Evolutionary conservation across 768 basidiomycete genomes (phyloP), one percentile per base, ranked within the genome.

Genomic region (Kwoniella heveanensis): DNA sequence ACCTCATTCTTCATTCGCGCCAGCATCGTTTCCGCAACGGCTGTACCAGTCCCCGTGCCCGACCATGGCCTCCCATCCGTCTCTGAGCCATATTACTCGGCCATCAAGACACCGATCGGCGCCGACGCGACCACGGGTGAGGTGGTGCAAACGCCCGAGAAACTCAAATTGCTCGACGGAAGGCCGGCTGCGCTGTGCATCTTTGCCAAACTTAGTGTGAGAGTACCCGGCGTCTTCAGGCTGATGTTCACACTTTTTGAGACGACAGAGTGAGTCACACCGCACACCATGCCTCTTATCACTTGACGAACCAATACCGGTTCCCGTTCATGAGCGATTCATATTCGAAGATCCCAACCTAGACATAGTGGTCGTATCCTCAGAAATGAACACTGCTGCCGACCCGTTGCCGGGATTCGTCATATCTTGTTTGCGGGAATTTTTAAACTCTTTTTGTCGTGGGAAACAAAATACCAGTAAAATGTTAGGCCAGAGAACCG

Each of bases 81-180:
- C 21, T 27, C 51, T 1, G 56, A 58, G 24, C 65, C 66, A 12
- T 50, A 62, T n/a, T 77, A 70, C 50, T 54, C 58, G 24, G 55
- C 69, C 17, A 69, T 78, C 62, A 77, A 74, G 48, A 74, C 76
- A 1, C 74, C 76, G 1, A 74, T 64, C 1, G 80, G 80, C 4
- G 69, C 70, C 26, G 76, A 77, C 37, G 79, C 80, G 2, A 76
- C 79, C 0, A 72, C 80, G 3, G 80, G 80, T 10, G 80, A 81
- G 44, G 67, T 72, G 9, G 65, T 79, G 6, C 76, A 80, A 29
- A 78, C 77, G 1, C 77, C 78, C 0, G 79, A 81, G 54, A 71
- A 71, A 57, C 64, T 81, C 32, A 68, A 69, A 32, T 65, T 71
- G 44, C 25, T 76, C n/a, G 68, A 77, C 26, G 80, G 78, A 1